Base-by-base conservation (phyloP, 2,329 filamentous ascomycete species). In the Purpureocillium takamizusanense region DNA sequence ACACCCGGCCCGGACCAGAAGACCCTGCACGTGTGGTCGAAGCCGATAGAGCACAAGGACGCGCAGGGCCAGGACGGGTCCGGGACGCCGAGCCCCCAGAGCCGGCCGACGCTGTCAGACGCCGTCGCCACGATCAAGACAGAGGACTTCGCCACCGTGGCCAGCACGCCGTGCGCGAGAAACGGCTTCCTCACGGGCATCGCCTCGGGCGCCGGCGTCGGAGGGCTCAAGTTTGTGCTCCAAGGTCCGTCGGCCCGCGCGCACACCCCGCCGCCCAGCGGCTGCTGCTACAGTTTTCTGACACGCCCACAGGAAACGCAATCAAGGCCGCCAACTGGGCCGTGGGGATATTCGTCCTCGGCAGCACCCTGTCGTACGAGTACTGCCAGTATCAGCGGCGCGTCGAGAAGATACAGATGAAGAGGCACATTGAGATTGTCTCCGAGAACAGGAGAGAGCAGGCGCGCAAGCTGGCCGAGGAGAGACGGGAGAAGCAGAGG, bases 111-210 rank as follows among this genome's bases (percentile, higher is more conserved):
- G 65, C 39, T 74, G 57, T 35, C 50, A 29, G 79, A 86, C 31
- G 84, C 77, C 1, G 67, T 89, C 36, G 74, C 77, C 44, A 76
- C 72, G 35, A 79, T 90, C 44, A 78, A 78, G 44, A 55, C 70
- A 30, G 69, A 81, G 30, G 86, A 90, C 52, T 83, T 89, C 46
- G 60, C 77, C 33, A 76, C 78, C 33, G 68, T 94, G 38, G 81
- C 89, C 58, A 82, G 83, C 59, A 75, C 79, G 41, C 90, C 90
- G 0, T 97, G 92, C 60, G 83, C 86, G 15, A 73, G 89, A 44
- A 83, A 94, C 55, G 82, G 86, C 2, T 69, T 95, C 38, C 66
- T 97, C 49, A 79, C 84, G 2, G 92, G 88, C 17, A 94, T 98
- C 51, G 83, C 78, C 1, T 73, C 77, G 3, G 92, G 86, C 4